These are phyloP conservation scores for Phaeosphaeria sp. DNA, from an alignment of 2,329 filamentous ascomycete species.

Conservation along the genomic window DNA sequence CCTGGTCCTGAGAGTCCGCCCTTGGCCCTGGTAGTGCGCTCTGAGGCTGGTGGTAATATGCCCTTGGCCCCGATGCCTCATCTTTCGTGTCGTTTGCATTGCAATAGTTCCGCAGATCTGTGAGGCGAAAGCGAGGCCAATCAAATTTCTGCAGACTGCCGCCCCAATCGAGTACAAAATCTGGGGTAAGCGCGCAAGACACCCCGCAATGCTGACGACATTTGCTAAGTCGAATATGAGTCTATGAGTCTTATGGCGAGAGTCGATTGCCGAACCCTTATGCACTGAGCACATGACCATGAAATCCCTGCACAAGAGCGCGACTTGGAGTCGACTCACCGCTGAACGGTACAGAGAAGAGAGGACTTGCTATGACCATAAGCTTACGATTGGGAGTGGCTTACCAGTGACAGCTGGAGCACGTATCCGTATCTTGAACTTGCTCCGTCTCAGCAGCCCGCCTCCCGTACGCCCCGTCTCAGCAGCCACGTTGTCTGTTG, in stretches of 20 bases:
- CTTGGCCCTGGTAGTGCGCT: too few species aligned
- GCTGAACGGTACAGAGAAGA: too few species aligned
- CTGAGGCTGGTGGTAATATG: neutral
- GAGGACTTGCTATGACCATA: neutral
- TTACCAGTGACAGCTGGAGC: neutral
- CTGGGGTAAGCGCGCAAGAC: slow-evolving; percentile 3
- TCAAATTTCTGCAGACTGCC: neutral
- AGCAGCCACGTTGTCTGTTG: neutral
- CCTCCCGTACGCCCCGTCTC: neutral
- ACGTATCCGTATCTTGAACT: neutral
- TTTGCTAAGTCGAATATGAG: neutral
- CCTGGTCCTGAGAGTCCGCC: too few species aligned
- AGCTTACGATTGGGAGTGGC: neutral
- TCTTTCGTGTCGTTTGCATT: neutral
- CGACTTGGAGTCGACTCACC: too few species aligned
- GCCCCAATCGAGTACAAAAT: neutral
- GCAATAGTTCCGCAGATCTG: neutral
- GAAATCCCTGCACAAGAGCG: too few species aligned
- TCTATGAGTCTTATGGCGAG: too few species aligned
- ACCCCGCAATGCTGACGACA: neutral
- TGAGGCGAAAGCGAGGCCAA: neutral
- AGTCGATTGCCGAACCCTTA: too few species aligned
- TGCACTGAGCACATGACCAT: too few species aligned
- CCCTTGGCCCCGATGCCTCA: neutral
- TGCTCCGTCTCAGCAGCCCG: too few species aligned